Evolutionary conservation across 768 basidiomycete genomes (phyloP), one percentile per base, ranked within the genome.

Genomic region (Suillus tomentosus): DNA sequence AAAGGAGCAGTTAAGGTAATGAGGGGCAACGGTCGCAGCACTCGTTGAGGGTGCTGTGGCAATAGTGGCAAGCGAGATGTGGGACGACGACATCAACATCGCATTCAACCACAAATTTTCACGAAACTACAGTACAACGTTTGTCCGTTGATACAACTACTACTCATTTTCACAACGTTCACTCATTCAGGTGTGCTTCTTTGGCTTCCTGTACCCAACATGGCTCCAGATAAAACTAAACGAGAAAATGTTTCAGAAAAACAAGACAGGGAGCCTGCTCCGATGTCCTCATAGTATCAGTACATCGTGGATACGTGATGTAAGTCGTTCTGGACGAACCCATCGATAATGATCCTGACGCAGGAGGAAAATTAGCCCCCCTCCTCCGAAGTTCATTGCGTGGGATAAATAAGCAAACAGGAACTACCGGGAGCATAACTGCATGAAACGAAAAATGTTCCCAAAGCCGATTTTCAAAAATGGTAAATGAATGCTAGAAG

Each of bases 71-170:
- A 74, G 67, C 69, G 65, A 71, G 55, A 64, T 56, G 53, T 67
- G 68, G 58, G 62, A 65, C 72, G 59, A 45, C 65, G 60, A 61
- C 67, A 60, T 62, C 65, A 24, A 24, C 37, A 17, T 40, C 24
- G 58, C 60, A 36, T 54, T 64, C 66, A 51, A 75, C 75, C 62
- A 67, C 65, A 71, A 66, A 64, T 74, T 71, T 76, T 63, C 54
- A 56, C 60, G 48, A 69, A 67, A 51, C 54, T 62, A 62, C 56
- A 50, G 66, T 66, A 39, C 62, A 61, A 62, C 10, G 54, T 50
- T 48, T 62, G 65, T 34, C 56, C 54, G 27, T n/a, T 36, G 36
- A 65, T 54, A 66, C 64, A 68, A 40, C 55, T 70, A 75, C 73
- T 59, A 24, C 34, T 62, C 31, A 53, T 48, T 60, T 31, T 34